Evolutionary conservation across 1,284 basidiomycete species (phyloP).

Genomic region (Ceratobasidium papillatum): DNA sequence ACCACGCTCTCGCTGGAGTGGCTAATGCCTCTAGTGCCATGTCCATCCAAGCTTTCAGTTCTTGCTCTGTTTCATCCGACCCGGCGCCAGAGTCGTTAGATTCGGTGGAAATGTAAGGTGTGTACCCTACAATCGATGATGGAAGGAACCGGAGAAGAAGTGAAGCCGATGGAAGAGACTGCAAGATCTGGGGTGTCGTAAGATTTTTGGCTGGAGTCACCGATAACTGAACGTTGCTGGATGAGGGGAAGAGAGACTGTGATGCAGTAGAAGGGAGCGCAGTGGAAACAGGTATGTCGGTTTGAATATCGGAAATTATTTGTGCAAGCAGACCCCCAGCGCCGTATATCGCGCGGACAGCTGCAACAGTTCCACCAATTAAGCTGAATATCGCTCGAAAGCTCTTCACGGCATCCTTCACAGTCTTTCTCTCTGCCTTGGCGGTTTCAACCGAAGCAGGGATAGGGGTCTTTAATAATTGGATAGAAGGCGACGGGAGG

Average conservation of each 20-base stretch:
- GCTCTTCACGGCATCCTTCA: slow-evolving; percentile 62
- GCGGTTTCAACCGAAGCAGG: slow-evolving; percentile 40
- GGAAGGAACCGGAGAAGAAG: slow-evolving; percentile 71
- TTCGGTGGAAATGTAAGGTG: slow-evolving; percentile 73
- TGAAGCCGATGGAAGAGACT: slow-evolving; percentile 73
- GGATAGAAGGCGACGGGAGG: slow-evolving; percentile 44
- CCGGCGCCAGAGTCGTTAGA: slow-evolving; percentile 63
- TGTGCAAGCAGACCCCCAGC: slow-evolving; percentile 45
- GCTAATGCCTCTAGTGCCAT: slow-evolving; percentile 60
- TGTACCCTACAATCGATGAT: slow-evolving; percentile 67
- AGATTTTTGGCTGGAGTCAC: slow-evolving; percentile 50
- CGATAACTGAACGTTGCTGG: slow-evolving; percentile 25
- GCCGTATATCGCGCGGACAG: slow-evolving; percentile 55
- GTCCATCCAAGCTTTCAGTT: slow-evolving; percentile 66
- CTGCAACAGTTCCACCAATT: slow-evolving; percentile 64
- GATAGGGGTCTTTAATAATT: slow-evolving; percentile 39
- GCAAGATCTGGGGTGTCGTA: slow-evolving; percentile 68
- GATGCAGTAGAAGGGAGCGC: slow-evolving; percentile 21
- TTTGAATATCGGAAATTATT: slow-evolving; percentile 62
- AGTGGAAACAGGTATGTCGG: background rate
- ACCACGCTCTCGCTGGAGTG: slow-evolving; percentile 62
- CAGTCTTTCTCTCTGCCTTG: slow-evolving; percentile 46
- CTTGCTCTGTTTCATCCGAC: slow-evolving; percentile 56
- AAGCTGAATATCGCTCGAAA: slow-evolving; percentile 62
- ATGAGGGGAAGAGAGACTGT: slow-evolving; percentile 26